phyloP scores from a whole-genome alignment of 192 early-diverging fungal genomes.

The Backusella liffmaniae region DNA sequence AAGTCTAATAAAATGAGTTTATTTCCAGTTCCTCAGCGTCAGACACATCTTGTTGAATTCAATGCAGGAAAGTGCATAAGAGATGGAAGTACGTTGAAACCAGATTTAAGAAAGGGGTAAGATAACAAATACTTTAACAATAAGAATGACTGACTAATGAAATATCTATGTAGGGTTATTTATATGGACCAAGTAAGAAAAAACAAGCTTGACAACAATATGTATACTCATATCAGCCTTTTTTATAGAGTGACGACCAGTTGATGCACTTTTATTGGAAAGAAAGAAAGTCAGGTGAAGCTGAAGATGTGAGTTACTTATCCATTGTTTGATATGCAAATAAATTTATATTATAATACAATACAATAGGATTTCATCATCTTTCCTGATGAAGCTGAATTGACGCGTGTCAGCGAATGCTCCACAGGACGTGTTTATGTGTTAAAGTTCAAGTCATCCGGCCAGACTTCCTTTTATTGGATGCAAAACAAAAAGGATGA shows the following conservation, averaged over 20 bases:
- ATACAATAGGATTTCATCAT: slow-evolving; percentile 60
- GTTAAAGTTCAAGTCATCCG: slow-evolving; percentile 79
- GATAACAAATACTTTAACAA: background rate
- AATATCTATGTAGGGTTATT: slow-evolving; percentile 24
- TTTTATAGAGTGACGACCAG: slow-evolving; percentile 55
- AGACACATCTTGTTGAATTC: slow-evolving; percentile 53
- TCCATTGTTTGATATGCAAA: no score
- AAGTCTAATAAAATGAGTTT: slow-evolving; percentile 18
- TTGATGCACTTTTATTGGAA: slow-evolving; percentile 84
- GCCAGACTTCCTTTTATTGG: slow-evolving; percentile 82
- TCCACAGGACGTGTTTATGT: slow-evolving; percentile 77
- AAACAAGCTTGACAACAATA: background rate
- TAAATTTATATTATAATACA: no score
- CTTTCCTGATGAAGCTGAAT: slow-evolving; percentile 75
- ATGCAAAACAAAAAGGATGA: slow-evolving; percentile 69
- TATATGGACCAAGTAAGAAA: slow-evolving; percentile 59
- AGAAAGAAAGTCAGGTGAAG: slow-evolving; percentile 48
- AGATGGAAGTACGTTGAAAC: slow-evolving; percentile 64
- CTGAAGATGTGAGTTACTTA: slow-evolving; percentile 46
- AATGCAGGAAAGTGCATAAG: slow-evolving; percentile 72
- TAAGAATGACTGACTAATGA: background rate
- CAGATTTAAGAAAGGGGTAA: slow-evolving; percentile 75
- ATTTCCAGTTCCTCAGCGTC: slow-evolving; percentile 20
- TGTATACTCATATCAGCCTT: background rate
- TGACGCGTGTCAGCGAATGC: slow-evolving; percentile 49